These are phyloP conservation scores for Ocimum tenuiflorum DNA, from an alignment of 257 asterid genomes.

Conservation along the genomic window DNA sequence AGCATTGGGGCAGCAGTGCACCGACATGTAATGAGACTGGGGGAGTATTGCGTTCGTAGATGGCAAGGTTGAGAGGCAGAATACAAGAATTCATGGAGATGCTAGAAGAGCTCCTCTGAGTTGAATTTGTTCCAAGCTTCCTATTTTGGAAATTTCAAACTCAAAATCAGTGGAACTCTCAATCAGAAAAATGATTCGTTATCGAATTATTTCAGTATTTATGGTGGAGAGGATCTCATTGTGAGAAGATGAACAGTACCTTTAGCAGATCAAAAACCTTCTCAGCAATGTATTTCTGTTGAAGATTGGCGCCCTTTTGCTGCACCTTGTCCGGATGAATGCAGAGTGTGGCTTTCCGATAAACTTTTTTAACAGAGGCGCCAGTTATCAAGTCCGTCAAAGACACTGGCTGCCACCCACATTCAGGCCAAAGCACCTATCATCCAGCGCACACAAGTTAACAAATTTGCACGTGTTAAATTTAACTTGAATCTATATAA, in stretches of 20 bases:
- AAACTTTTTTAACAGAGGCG: slow-evolving; percentile 76
- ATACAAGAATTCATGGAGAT: slow-evolving; percentile 13
- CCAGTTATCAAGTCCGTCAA: slow-evolving; percentile 94
- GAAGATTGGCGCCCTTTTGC: slow-evolving; percentile 96
- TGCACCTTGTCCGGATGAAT: slow-evolving; percentile 99
- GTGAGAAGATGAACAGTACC: slow-evolving; percentile 41
- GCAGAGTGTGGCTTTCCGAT: slow-evolving; percentile 95
- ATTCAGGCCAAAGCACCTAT: slow-evolving; percentile 99
- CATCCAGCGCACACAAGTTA: slow-evolving; percentile 14
- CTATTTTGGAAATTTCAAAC: slow-evolving; percentile 36
- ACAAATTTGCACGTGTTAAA: slow-evolving; percentile 13
- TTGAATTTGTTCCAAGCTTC: slow-evolving; percentile 99
- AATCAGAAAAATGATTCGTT: background rate
- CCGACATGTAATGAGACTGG: background rate
- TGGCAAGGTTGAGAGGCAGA: slow-evolving; percentile 20
- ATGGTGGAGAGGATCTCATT: no score
- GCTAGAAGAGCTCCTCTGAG: slow-evolving; percentile 98
- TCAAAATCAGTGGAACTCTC: slow-evolving; percentile 19
- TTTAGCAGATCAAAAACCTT: slow-evolving; percentile 96
- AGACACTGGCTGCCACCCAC: slow-evolving; percentile 99
- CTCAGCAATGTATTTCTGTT: slow-evolving; percentile 94
- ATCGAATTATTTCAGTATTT: no score
- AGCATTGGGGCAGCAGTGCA: slow-evolving; percentile 16
- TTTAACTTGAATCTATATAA: background rate
- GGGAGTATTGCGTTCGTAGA: slow-evolving; percentile 17